Evolutionary conservation across 352 stramenopile species (phyloP), one percentile per base, ranked within the genome.

Genomic region (Hyaloperonospora brassicae): DNA sequence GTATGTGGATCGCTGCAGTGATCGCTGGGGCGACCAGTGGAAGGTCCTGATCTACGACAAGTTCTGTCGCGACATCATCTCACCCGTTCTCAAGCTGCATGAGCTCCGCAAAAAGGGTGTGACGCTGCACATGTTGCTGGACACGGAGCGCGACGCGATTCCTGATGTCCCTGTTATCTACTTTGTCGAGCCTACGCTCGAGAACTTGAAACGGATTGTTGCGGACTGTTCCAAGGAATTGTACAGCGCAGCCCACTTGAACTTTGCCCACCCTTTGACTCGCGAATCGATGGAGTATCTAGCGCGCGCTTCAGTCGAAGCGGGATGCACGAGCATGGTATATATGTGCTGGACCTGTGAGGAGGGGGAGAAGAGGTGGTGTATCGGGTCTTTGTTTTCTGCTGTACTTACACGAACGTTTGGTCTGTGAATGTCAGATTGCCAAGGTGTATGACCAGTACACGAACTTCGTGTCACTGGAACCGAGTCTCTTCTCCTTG

Each of bases 11-110:
- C 8, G 17, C 5, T 49, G 23, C 39, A 89, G 78, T 1, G 79
- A 89, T 38, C 62, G 77, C 57, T 93, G 83, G 83, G 79, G 80
- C 12, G 77, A 93, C 30, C 83, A 93, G 52, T 93, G 84, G 84
- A 99, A 99, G 64, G 93, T 99, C 41, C 72, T 99, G 31, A 95
- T 99, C 57, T 98, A 98, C 72, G 97, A 99, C 76, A 72, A 75
- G 24, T 85, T 95, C 57, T 97, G 91, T 61, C 88, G 94, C 35
- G 92, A 97, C 61, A 98, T 99, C 61, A 98, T 99, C 66, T 98
- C 93, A 27, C 96, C 97, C 21, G 92, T 99, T 24, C 70, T 98
- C n/a, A 97, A 96, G 57, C 94, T 99, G 31, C 90, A 95, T 55
- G 89, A 98, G 69, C 86, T 99, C 13, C 87, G 96, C 42, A 92